These are phyloP conservation scores for Dalbergia cochinchinensis DNA, from an alignment of 306 rosid species.

Conservation along the genomic window DNA sequence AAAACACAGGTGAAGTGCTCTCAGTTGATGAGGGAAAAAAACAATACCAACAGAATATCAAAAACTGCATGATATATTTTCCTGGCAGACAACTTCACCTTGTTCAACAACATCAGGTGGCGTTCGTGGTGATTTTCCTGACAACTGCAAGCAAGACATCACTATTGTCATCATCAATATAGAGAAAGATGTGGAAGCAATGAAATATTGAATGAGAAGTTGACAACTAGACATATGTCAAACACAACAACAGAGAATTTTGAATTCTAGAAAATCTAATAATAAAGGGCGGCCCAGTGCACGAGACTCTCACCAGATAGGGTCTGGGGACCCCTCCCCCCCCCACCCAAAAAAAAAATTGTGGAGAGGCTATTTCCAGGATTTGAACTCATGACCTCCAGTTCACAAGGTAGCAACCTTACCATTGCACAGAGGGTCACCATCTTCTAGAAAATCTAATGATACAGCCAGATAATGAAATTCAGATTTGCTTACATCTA, in stretches of 20 bases:
- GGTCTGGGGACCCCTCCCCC: no score
- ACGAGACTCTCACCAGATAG: no score
- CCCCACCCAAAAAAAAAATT: no score
- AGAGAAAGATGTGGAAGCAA: constrained; percentile 30
- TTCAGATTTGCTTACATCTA: constrained; percentile 71
- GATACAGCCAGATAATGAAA: constrained; percentile 34
- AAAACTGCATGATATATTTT: constrained; percentile 59
- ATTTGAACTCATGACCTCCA: no score
- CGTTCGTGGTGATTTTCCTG: constrained; percentile 73
- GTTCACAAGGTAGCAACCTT: no score
- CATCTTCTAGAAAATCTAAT: background rate
- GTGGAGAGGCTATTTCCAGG: no score
- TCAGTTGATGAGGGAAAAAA: constrained; percentile 49
- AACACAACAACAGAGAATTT: constrained; percentile 19
- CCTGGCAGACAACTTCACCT: constrained; percentile 78
- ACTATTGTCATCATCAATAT: constrained; percentile 42
- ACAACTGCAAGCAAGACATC: constrained; percentile 69
- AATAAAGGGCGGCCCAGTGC: no score
- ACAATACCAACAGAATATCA: constrained; percentile 58
- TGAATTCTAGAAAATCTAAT: constrained; percentile 15
- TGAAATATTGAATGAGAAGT: constrained; percentile 25
- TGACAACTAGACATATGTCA: constrained; percentile 30
- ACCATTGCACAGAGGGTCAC: no score
- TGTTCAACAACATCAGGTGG: constrained; percentile 74
- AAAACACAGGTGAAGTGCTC: constrained; percentile 42